Evolutionary conservation across 2,329 filamentous ascomycete genomes (phyloP).

Genomic region (Diaporthe destruens): DNA sequence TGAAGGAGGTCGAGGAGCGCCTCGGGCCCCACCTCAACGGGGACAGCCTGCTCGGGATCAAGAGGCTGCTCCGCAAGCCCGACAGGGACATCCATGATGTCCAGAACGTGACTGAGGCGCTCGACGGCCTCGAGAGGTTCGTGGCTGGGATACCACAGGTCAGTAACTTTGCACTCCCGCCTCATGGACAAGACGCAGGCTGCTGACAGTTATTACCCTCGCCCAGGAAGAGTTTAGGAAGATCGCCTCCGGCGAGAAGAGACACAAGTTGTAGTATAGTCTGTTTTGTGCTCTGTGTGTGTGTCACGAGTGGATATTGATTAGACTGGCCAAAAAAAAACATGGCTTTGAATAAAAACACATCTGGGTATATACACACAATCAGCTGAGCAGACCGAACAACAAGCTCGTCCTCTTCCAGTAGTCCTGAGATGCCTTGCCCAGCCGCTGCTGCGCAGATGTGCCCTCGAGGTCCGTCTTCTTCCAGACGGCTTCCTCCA

Average conservation of each 20-base stretch:
- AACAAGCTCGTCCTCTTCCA: conserved; percentile 86
- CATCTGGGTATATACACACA: conserved; percentile 34
- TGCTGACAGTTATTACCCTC: not conserved
- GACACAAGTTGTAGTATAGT: conserved; percentile 81
- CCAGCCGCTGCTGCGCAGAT: conserved; percentile 64
- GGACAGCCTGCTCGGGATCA: conserved; percentile 85
- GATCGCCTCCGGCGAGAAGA: conserved; percentile 89
- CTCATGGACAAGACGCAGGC: not conserved
- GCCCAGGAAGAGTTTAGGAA: conserved; percentile 80
- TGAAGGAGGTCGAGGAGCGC: conserved; percentile 83
- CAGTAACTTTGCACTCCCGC: not conserved
- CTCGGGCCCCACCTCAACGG: conserved; percentile 84
- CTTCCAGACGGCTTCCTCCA: conserved; percentile 61
- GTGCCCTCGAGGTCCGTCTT: conserved; percentile 64
- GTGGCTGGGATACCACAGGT: conserved; percentile 81
- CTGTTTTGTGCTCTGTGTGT: not conserved
- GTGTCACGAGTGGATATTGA: conserved; percentile 16
- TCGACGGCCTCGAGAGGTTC: conserved; percentile 87
- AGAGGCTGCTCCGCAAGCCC: conserved; percentile 82
- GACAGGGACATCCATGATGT: conserved; percentile 79
- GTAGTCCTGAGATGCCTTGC: conserved; percentile 78
- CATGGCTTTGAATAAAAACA: conserved; percentile 19
- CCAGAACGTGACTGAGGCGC: conserved; percentile 86
- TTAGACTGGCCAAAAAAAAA: not conserved
- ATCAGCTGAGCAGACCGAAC: conserved; percentile 78